Evolutionary conservation across 2,329 filamentous ascomycete genomes (phyloP), one percentile per base, ranked within the genome.

Genomic region (Aspergillus thermomutatus): DNA sequence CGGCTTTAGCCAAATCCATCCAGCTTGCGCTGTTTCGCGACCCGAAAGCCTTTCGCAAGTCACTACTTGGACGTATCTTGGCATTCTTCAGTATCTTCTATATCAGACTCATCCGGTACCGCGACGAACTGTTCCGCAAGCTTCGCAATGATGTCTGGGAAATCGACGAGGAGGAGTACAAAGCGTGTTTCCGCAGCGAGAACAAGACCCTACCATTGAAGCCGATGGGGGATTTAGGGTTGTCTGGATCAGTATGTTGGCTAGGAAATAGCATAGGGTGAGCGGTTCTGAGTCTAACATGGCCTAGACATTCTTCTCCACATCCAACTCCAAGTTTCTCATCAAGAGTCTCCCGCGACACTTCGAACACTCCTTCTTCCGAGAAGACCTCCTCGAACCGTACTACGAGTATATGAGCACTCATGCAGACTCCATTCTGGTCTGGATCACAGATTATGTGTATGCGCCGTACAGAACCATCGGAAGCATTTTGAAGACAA

Each of bases 311-410:
- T 91, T 91, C 73, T 90, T 89, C 72, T 82, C 80, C 4, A 91
- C 88, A 0, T 72, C 77, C 3, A 83, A 91, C 63, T 79, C 78
- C n/a, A 83, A 83, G 61, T 91, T 84, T 66, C 80, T 91, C 8
- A 79, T 91, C 67, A 92, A 91, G 67, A 88, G 86, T 1, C 75
- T 92, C 0, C 87, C 88, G 0, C 81, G 88, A 1, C 78, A 80
- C 31, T 90, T 89, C 60, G 89, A 91, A 66, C 82, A 90, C 67
- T 79, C 81, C 1, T 91, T 90, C 74, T 90, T 91, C 74, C 80
- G 82, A 19, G 74, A 85, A 23, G 86, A 89, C 50, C 76, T 91
- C 21, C 74, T 90, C n/a, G 75, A 80, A 0, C 83, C 84, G 0
- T 91, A 91, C 67, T 78, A 80, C 21, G 74, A 80, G 3, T 83